Conservation (phyloP, 768 basidiomycete genomes). For the Pilatotrama ljubarskyi region DNA sequence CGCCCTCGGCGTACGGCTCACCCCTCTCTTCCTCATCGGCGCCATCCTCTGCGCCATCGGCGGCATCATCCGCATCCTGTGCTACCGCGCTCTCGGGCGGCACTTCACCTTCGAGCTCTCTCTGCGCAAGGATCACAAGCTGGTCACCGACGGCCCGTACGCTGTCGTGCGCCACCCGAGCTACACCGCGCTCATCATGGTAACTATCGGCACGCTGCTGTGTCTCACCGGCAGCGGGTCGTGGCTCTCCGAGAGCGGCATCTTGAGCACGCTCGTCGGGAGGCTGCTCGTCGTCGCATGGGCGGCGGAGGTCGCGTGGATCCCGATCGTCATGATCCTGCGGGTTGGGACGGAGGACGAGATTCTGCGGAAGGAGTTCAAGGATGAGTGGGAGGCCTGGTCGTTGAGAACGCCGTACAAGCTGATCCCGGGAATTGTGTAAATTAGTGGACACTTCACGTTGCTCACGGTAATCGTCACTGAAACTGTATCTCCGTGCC, state of each 20-base stretch:
- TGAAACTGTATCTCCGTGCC: no score
- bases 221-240: conserved; percentile 10
- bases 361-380: conserved; percentile 19
- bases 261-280: conserved; percentile 8
- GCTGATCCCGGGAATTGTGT: conserved; percentile 13
- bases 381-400: conserved; percentile 18
- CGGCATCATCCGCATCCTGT: conserved; percentile 12
- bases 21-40: conserved; percentile 7
- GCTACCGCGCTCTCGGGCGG: conserved; percentile 21
- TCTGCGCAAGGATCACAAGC: conserved; percentile 18
- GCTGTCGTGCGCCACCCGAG: conserved; percentile 25
- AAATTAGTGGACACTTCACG: background rate
- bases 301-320: conserved; percentile 9
- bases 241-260: conserved; percentile 17
- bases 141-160: conserved; percentile 27
- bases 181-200: conserved; percentile 22
- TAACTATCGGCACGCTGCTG: conserved; percentile 16
- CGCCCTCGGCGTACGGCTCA: conserved; percentile 5
- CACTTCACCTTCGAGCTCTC: conserved; percentile 27
- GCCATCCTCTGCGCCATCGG: conserved; percentile 1
- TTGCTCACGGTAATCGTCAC: no score
- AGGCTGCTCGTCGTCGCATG: conserved; percentile 7
- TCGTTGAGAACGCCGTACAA: conserved; percentile 18
- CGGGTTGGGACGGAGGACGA: conserved; percentile 18
- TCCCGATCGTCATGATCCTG: conserved; percentile 11